Evolutionary conservation across 2,329 filamentous ascomycete species (phyloP), one percentile per base, ranked within the genome.

Genomic region (Aspergillus fijiensis): DNA sequence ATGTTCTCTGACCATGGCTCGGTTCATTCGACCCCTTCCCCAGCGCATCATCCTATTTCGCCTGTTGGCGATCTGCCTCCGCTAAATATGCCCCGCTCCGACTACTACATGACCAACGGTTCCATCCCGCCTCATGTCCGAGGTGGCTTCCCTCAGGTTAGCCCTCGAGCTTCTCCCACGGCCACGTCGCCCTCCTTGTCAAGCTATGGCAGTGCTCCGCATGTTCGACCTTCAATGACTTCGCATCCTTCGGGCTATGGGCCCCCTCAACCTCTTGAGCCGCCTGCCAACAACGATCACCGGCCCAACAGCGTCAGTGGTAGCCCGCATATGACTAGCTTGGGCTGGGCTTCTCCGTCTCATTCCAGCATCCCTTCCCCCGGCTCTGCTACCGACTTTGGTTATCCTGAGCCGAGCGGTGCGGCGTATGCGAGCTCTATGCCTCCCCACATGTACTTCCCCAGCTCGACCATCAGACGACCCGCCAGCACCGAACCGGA

Each of bases 341-440:
- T 91, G 63, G 90, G 91, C 57, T 97, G 94, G 93, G 90, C 92
- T 66, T 96, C 92, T 4, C 92, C 92, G 4, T 86, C 88, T 2
- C 90, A 93, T 66, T 85, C 87, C 64, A 84, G 85, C 33, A 87
- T 92, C 65, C 87, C 89, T 10, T 89, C 89, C 9, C 89, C 92
- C 49, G 85, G 84, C 49, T 86, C 85, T 16, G 71, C 74, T 25
- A 93, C 92, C 65, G 87, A 90, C 63, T 96, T 96, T 72, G 87
- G 89, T 7, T 96, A 97, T 67, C 90, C 91, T 0, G 92, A 96
- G 67, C 85, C 86, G 4, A 81, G 80, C 27, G 83, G 85, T 53
- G 82, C 83, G 45, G 81, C 82, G 35, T 78, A 77, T 57, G 67
- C 75, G 10, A 74, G 70, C 29, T 72, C 74, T 16, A 76, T 78